These are phyloP conservation scores for Skeletonema marinoi DNA, from an alignment of 108 stramenopile species.

Conservation along the genomic window DNA sequence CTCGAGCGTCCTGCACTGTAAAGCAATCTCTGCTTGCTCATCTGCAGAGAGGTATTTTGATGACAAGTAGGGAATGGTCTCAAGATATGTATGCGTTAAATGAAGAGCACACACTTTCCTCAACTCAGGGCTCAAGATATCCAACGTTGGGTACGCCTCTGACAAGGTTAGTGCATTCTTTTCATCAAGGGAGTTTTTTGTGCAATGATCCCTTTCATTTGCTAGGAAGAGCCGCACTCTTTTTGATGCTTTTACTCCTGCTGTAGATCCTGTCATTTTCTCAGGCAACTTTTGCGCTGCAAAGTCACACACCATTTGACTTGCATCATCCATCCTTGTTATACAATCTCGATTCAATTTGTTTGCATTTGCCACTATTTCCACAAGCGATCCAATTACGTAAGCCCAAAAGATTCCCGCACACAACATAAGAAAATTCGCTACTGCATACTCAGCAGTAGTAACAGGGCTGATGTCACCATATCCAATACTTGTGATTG, in stretches of 20 bases:
- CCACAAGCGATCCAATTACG: slow-evolving; percentile 44
- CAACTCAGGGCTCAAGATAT: slow-evolving; percentile 37
- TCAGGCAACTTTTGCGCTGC: slow-evolving; percentile 11
- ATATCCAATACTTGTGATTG: slow-evolving; percentile 58
- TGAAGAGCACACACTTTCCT: slow-evolving; percentile 32
- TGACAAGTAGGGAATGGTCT: slow-evolving; percentile 46
- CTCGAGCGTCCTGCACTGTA: slow-evolving; percentile 28
- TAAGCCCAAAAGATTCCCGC: slow-evolving; percentile 50
- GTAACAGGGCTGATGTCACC: slow-evolving; percentile 53
- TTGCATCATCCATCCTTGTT: slow-evolving; percentile 23
- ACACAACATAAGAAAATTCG: slow-evolving; percentile 34
- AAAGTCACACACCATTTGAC: slow-evolving; percentile 40
- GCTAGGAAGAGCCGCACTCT: slow-evolving; percentile 37
- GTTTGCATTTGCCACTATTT: slow-evolving; percentile 13
- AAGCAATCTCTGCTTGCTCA: slow-evolving; percentile 36
- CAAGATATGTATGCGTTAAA: slow-evolving; percentile 27
- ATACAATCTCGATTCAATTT: slow-evolving; percentile 3
- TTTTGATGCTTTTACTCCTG: slow-evolving; percentile 6
- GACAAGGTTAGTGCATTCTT: slow-evolving; percentile 14
- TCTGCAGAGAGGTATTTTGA: slow-evolving; percentile 45
- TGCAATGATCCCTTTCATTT: slow-evolving; percentile 15
- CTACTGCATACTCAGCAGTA: slow-evolving; percentile 31
- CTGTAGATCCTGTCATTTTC: slow-evolving; percentile 9
- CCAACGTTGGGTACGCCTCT: slow-evolving; percentile 38
- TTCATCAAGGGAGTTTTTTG: not conserved